Conservation (phyloP, 164 flowering plant species). For the Vitis amurensis region DNA sequence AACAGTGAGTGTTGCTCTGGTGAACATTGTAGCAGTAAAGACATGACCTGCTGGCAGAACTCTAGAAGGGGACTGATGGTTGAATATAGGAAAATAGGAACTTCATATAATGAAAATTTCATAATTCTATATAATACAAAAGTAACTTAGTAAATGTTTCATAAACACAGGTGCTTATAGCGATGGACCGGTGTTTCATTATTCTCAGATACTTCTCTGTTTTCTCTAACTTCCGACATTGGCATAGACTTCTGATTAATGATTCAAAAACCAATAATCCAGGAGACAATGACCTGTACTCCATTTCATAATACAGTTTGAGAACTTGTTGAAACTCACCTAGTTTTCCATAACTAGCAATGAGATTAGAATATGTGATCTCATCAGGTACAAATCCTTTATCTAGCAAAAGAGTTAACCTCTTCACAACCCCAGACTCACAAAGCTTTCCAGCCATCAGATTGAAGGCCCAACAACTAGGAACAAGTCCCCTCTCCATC, state of each 20-base stretch:
- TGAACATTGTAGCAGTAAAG: too few species aligned
- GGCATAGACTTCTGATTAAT: constrained; percentile 45
- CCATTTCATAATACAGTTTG: constrained; percentile 81
- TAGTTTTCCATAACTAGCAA: constrained; percentile 53
- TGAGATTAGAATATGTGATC: constrained; percentile 55
- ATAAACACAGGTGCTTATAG: too few species aligned
- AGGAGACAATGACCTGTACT: constrained; percentile 43
- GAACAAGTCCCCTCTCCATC: constrained; percentile 51
- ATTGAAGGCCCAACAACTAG: constrained; percentile 58
- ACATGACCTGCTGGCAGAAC: too few species aligned
- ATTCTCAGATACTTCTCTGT: constrained; percentile 56
- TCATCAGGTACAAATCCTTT: too few species aligned
- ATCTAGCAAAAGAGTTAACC: too few species aligned
- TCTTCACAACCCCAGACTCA: constrained; percentile 25
- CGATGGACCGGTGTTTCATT: constrained; percentile 45
- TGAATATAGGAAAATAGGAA: too few species aligned
- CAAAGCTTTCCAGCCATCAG: constrained; percentile 49
- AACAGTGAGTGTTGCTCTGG: too few species aligned
- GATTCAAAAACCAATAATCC: constrained; percentile 36
- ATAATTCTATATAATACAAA: too few species aligned
- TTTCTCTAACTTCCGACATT: constrained; percentile 46
- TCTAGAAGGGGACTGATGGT: too few species aligned
- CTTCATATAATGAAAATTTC: too few species aligned
- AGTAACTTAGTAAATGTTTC: constrained; percentile 11
- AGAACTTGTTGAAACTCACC: constrained; percentile 50